phyloP scores from a whole-genome alignment of 2,329 filamentous ascomycete genomes.

The Xylariaceae sp. region DNA sequence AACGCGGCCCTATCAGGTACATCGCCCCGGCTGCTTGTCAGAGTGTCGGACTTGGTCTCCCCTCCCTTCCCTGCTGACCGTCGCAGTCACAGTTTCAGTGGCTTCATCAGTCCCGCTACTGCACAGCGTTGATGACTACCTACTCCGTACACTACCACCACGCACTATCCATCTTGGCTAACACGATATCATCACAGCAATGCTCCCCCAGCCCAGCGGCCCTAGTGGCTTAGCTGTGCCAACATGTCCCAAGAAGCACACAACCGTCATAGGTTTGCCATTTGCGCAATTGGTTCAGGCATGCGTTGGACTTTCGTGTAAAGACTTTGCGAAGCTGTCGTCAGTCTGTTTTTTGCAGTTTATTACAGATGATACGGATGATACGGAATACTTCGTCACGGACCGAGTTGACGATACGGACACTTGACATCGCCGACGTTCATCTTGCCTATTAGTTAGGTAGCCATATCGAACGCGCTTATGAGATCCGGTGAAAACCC shows the following conservation, averaged over 20 bases:
- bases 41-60: constrained; percentile 12
- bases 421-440: no score
- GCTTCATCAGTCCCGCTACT: constrained; percentile 16
- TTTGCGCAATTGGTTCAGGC: background rate
- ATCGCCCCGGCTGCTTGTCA: background rate
- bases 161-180: constrained; percentile 2
- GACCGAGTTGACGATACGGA: no score
- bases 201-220: background rate
- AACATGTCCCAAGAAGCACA: constrained; percentile 6
- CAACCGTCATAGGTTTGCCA: background rate
- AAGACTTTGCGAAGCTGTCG: constrained; percentile 1
- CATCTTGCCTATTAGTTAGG: no score
- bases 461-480: no score
- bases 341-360: no score
- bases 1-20: background rate
- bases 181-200: background rate
- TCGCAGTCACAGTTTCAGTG: constrained; percentile 19
- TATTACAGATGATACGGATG: no score
- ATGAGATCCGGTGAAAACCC: no score
- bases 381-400: no score
- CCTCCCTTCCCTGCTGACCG: constrained; percentile 17
- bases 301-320: constrained; percentile 6
- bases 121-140: constrained; percentile 13
- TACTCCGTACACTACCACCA: background rate
- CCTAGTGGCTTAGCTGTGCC: constrained; percentile 11